These are phyloP conservation scores for Acanthamoeba triangularis DNA, from an alignment of 208 protist species.

Conservation along the genomic window DNA sequence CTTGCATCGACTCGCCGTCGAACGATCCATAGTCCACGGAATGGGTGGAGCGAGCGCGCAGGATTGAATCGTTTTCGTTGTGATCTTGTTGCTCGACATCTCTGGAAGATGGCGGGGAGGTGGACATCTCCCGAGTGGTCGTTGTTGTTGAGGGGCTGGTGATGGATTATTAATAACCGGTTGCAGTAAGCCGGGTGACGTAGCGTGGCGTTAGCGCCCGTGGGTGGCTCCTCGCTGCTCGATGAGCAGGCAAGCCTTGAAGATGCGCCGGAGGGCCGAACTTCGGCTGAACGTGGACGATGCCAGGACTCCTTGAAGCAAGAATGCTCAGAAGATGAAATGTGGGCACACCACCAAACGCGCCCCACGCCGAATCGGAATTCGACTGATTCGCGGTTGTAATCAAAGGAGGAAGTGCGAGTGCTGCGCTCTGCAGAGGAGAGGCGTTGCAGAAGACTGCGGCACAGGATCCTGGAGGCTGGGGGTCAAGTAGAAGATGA, in stretches of 20 bases:
- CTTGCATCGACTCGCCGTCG: neutral
- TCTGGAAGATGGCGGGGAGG: neutral
- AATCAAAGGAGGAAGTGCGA: too few species aligned
- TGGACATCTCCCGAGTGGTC: neutral
- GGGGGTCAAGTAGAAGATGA: too few species aligned
- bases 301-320: slow-evolving; percentile 7
- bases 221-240: slow-evolving; percentile 17
- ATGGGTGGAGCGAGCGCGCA: neutral
- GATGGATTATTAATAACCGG: neutral
- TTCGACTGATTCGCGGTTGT: too few species aligned
- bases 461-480: too few species aligned
- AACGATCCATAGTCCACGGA: slow-evolving; percentile 15
- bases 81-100: neutral
- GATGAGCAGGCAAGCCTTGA: slow-evolving; percentile 25
- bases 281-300: slow-evolving; percentile 4
- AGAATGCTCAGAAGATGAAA: neutral
- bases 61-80: neutral
- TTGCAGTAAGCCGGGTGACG: neutral
- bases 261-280: slow-evolving; percentile 36
- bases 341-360: too few species aligned
- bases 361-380: too few species aligned
- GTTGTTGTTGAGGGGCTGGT: too few species aligned
- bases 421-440: too few species aligned
- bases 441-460: too few species aligned
- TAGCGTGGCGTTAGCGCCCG: neutral